Evolutionary conservation across 169 alveolate genomes (phyloP).

Genomic region (Eimeria acervulina): DNA sequence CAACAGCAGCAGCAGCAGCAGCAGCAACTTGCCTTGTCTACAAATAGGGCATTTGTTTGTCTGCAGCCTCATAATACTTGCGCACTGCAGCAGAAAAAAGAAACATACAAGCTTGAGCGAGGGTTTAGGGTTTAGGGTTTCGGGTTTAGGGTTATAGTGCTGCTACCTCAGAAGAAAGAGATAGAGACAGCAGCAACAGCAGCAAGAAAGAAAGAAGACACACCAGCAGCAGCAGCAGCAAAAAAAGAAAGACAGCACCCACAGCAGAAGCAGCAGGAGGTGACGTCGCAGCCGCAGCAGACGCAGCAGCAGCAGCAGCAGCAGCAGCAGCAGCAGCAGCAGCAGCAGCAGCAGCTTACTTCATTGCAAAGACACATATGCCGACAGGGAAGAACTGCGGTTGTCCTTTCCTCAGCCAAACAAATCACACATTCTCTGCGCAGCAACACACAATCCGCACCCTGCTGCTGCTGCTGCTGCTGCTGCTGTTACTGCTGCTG

Average conservation of each 20-base stretch:
- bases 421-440: constrained; percentile 90
- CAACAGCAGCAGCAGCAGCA: constrained; percentile 25
- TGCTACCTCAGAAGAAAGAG: neutral
- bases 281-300: constrained; percentile 80
- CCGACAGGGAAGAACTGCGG: constrained; percentile 90
- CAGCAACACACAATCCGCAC: neutral
- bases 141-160: neutral
- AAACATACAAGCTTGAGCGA: neutral
- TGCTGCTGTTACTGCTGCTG: neutral
- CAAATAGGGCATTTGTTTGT: constrained; percentile 90
- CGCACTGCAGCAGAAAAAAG: constrained; percentile 83
- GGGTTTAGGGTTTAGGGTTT: neutral
- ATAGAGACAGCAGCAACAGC: neutral
- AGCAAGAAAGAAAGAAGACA: constrained; percentile 22
- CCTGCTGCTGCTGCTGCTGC: neutral
- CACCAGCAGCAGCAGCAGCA: constrained; percentile 1
- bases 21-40: constrained; percentile 84
- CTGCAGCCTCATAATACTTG: constrained; percentile 88
- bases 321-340: neutral
- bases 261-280: neutral
- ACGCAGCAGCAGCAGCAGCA: constrained; percentile 1
- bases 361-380: constrained; percentile 91
- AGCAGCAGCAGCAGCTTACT: constrained; percentile 68
- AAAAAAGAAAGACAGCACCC: neutral
- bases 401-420: constrained; percentile 87